phyloP scores from a whole-genome alignment of 108 stramenopile genomes.

The Asterionellopsis glacialis region DNA sequence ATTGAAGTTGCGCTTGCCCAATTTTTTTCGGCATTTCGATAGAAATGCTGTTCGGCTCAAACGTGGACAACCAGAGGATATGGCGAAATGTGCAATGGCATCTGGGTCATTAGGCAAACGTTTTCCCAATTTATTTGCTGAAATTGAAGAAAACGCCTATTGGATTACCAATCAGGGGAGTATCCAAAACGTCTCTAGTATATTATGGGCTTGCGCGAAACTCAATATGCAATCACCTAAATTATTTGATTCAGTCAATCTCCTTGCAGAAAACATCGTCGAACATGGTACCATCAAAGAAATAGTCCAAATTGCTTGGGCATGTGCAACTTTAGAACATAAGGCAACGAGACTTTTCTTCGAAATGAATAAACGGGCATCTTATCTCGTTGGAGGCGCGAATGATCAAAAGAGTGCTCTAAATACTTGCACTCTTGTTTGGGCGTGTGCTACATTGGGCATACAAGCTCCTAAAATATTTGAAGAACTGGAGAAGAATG shows the following conservation, averaged over 20 bases:
- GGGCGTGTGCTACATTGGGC: constrained; percentile 16
- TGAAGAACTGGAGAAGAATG: constrained; percentile 1
- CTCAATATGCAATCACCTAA: constrained; percentile 5
- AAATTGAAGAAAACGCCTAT: background rate
- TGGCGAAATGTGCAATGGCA: constrained; percentile 18
- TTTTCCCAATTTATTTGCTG: constrained; percentile 8
- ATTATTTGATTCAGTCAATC: constrained; percentile 2
- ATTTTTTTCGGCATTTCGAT: background rate
- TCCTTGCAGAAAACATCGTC: background rate
- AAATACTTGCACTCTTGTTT: constrained; percentile 12
- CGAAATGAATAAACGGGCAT: constrained; percentile 1
- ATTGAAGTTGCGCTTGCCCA: background rate
- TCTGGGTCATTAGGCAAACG: constrained; percentile 6
- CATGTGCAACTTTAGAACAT: constrained; percentile 6
- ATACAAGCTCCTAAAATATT: constrained; percentile 9
- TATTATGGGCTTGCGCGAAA: constrained; percentile 7
- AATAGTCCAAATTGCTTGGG: constrained; percentile 7
- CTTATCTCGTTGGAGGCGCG: background rate
- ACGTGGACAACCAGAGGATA: constrained; percentile 6
- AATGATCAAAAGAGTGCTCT: background rate
- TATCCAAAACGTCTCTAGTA: constrained; percentile 3
- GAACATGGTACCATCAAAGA: background rate
- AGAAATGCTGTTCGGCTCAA: background rate
- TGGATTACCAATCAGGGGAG: background rate
- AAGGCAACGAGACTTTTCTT: constrained; percentile 5